phyloP scores from a whole-genome alignment of 495 filamentous ascomycete genomes.

The Xylaria castorea region DNA sequence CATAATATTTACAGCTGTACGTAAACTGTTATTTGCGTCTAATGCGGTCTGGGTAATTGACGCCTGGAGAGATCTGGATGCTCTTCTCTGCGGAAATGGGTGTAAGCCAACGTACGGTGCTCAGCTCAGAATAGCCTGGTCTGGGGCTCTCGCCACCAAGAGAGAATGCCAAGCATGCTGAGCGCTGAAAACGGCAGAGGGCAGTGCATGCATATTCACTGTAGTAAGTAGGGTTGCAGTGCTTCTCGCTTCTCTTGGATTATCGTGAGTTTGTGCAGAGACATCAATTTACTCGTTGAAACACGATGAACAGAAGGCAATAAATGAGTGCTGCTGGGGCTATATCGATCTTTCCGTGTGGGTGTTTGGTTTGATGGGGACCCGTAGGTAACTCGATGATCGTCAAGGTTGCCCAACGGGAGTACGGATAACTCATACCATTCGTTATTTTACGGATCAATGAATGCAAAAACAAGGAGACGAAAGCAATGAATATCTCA shows the following conservation, averaged over 20 bases:
- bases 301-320: background rate
- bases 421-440: background rate
- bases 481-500: conserved; percentile 7
- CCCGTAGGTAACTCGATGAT: background rate
- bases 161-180: conserved; percentile 12
- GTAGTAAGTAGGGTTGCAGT: conserved; percentile 11
- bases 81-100: background rate
- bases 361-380: background rate
- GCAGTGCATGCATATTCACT: conserved; percentile 11
- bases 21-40: background rate
- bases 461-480: conserved; percentile 18
- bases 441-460: conserved; percentile 6
- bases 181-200: conserved; percentile 19
- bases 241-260: conserved; percentile 9
- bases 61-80: conserved; percentile 12
- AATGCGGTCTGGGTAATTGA: background rate
- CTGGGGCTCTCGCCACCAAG: conserved; percentile 8
- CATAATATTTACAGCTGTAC: background rate
- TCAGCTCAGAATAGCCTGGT: conserved; percentile 11
- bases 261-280: conserved; percentile 8
- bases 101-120: background rate
- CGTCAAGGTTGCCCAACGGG: background rate
- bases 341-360: background rate
- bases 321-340: conserved; percentile 5
- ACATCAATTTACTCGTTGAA: background rate